A percentile compares a stretch with the other conserved stretches of the same genome.
Evolutionary conservation across 352 stramenopile genomes (phyloP).

Genomic region (Ophiocytium majus): DNA sequence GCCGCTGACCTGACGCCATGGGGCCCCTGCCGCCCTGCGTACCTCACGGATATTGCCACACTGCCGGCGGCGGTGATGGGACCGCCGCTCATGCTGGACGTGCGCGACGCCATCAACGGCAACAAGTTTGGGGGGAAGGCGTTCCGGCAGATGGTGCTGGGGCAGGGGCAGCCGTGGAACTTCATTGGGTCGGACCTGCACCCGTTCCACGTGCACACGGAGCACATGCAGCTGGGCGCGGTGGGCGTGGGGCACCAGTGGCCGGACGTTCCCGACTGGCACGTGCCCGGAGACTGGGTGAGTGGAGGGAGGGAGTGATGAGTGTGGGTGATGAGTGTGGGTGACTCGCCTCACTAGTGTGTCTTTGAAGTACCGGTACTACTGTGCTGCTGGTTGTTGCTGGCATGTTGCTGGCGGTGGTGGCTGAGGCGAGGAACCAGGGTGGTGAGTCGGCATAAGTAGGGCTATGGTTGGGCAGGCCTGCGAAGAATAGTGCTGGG

Average conservation of each 20-base stretch:
- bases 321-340: neutral
- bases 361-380: no score
- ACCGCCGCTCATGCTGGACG: neutral
- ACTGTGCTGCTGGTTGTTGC: neutral
- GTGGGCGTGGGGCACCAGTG: conserved; percentile 27
- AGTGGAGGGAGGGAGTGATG: neutral
- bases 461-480: neutral
- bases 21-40: neutral
- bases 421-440: neutral
- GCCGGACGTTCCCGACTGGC: conserved; percentile 30
- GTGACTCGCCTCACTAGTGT: no score
- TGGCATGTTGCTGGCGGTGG: neutral
- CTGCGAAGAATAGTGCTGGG: no score
- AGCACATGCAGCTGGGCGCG: conserved; percentile 44
- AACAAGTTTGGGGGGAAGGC: conserved; percentile 28
- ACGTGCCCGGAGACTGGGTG: conserved; percentile 6
- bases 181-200: conserved; percentile 30
- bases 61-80: neutral
- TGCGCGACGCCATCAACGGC: conserved; percentile 39
- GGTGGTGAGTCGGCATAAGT: neutral
- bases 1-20: neutral
- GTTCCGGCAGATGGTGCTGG: conserved; percentile 26
- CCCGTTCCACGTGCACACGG: conserved; percentile 52
- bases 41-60: neutral
- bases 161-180: conserved; percentile 32